A percentile compares a stretch with the other conserved stretches of the same genome.
phyloP scores from a whole-genome alignment of 2,329 filamentous ascomycete species.

The Grosmannia huntii region DNA sequence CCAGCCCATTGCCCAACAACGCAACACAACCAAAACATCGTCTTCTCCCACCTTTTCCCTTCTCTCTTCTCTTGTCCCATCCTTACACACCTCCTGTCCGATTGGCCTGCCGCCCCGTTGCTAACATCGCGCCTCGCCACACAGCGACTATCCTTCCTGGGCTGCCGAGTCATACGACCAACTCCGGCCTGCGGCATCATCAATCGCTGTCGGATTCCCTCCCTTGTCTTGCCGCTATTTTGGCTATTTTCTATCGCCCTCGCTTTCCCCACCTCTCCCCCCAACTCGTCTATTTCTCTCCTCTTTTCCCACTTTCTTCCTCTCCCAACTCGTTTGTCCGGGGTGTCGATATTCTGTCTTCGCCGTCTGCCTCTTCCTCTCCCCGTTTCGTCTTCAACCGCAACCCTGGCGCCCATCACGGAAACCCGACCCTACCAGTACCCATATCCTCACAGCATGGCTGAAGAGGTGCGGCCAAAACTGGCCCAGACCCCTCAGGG shows the following conservation, averaged over 20 bases:
- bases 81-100: neutral
- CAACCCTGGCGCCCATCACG: conserved; percentile 11
- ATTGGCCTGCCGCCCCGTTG: neutral
- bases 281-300: neutral
- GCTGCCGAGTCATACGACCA: conserved; percentile 6
- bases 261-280: neutral
- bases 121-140: conserved; percentile 6
- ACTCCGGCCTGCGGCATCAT: conserved; percentile 1
- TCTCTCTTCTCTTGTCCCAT: neutral
- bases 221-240: conserved; percentile 2
- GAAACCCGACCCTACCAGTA: conserved; percentile 3
- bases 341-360: neutral
- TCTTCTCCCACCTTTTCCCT: neutral
- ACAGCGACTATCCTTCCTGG: conserved; percentile 1
- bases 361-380: neutral
- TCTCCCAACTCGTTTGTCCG: neutral
- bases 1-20: too few relatives aligned
- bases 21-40: too few relatives aligned
- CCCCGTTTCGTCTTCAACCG: neutral
- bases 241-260: conserved; percentile 1
- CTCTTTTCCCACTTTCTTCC: neutral
- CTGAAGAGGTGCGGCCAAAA: conserved; percentile 11
- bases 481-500: conserved; percentile 7
- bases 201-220: conserved; percentile 4
- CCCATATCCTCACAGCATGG: conserved; percentile 8